Base-by-base conservation (phyloP, 768 basidiomycete species). In the Lactarius psammicola region DNA sequence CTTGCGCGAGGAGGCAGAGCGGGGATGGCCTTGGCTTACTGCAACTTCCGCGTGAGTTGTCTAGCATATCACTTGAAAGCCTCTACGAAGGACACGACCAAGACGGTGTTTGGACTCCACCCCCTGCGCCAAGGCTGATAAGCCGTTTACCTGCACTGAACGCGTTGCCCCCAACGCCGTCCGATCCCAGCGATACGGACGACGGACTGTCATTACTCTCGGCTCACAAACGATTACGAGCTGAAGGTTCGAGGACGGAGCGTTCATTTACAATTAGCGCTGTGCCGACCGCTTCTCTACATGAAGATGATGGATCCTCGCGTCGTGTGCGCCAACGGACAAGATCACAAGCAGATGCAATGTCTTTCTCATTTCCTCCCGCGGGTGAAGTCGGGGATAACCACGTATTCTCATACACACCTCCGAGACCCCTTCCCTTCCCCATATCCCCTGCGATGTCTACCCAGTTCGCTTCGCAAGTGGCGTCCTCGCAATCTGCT, bases 401-500 rank as follows among this genome's bases (percentile, higher is more conserved):
- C 18, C 61, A 44, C 30, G 20, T 55, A n/a, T 66, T 67, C 38
- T 30, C 60, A 5, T 54, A 49, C 56, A 63, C 34, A 49, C 44
- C 69, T 33, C 46, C 56, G 28, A 68, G 44, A 30, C 59, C 72
- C 4, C 63, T 72, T 28, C 62, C 70, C 15, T 68, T 51, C 59
- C 64, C 64, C 42, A 60, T 67, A 28, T 42, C 53, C n/a, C 18
- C 63, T 34, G 28, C 53, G 20, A 8, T 33, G 9, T 18, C 67
- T 20, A 44, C 36, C 18, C 60, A 49, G 23, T 20, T 59, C 30
- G 11, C 31, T 40, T 33, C 62, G 26, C 56, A 62, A 44, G 56
- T 56, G 31, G 10, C 28, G 0, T 30, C 33, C 17, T 54, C 56
- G n/a, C 65, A 53, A 31, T 15, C 13, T 2, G 44, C 26, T n/a